Evolutionary conservation across 106 monocot genomes (phyloP), one percentile per base, ranked within the genome.

Genomic region (Acorus calamus): DNA sequence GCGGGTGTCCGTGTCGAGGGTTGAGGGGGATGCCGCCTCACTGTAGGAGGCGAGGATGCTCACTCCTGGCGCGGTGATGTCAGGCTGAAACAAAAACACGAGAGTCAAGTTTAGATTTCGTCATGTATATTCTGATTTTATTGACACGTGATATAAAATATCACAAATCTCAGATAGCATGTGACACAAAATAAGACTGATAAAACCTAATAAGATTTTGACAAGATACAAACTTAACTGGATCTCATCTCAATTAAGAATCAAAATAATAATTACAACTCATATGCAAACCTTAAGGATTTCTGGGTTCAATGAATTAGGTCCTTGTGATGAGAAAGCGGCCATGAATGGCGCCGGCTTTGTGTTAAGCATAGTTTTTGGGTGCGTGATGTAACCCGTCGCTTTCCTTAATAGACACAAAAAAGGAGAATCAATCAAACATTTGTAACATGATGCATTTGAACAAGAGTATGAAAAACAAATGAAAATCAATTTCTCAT

Each of bases 291-390:
- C 84, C 87, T 93, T 93, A 4, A 93, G 65, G 7, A 93, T 65
- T 67, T 83, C 66, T 6, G 82, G 85, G 4, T 63, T 61, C 42
- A 82, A 28, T 4, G 55, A 1, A 57, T 60, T 78, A 13, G 92
- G 92, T 8, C 92, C 92, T 45, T 57, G 56, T 45, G 88, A 88
- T 52, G 88, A 85, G 82, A 88, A 93, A 4, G 6, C 44, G 0
- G 88, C 75, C 73, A 92, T 71, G 4, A n/a, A 10, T 2, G 88
- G 92, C 4, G 84, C 67, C 0, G 78, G 85, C 59, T 82, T 78
- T 0, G 66, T 9, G 0, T 71, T 73, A 4, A 69, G 4, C 45
- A 11, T 10, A 11, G 82, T 80, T 54, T 3, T 64, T 2, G 65
- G 66, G 6, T 46, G n/a, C 5, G 74, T 62, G 67, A 93, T 88